Conservation (phyloP, 352 stramenopile species). For the Lagenidium giganteum region DNA sequence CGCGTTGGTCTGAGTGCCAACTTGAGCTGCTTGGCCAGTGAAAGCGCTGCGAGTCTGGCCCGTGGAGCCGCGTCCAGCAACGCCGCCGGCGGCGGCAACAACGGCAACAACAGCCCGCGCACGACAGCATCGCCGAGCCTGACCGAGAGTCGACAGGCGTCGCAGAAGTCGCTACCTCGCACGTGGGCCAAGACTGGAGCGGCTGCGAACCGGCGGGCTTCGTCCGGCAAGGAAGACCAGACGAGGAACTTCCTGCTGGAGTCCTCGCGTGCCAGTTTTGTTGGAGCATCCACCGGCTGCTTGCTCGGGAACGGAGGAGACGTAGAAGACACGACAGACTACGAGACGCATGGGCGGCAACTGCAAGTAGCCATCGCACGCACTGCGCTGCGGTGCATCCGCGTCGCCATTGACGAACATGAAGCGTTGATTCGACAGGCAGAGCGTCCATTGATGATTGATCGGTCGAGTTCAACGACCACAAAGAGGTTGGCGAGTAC, state of each 20-base stretch:
- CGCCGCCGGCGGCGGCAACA: too few species aligned
- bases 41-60: too few species aligned
- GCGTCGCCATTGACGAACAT: conserved; percentile 48
- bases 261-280: conserved; percentile 10
- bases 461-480: not conserved
- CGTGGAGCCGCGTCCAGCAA: too few species aligned
- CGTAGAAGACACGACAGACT: conserved; percentile 6
- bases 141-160: conserved; percentile 5
- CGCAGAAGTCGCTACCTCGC: conserved; percentile 43
- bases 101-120: not conserved
- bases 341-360: conserved; percentile 23
- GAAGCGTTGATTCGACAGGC: conserved; percentile 39
- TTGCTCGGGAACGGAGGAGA: not conserved
- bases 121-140: too few species aligned
- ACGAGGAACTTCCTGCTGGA: too few species aligned
- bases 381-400: conserved; percentile 31
- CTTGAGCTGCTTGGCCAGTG: too few species aligned
- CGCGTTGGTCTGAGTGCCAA: too few species aligned
- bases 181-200: conserved; percentile 64
- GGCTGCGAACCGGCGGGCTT: conserved; percentile 23
- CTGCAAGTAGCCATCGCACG: conserved; percentile 34
- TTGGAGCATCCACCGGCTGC: conserved; percentile 15
- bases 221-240: too few species aligned
- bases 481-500: not conserved
- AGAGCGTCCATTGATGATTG: not conserved